phyloP scores from a whole-genome alignment of 1,284 basidiomycete species.

The Naganishia cerealis region DNA sequence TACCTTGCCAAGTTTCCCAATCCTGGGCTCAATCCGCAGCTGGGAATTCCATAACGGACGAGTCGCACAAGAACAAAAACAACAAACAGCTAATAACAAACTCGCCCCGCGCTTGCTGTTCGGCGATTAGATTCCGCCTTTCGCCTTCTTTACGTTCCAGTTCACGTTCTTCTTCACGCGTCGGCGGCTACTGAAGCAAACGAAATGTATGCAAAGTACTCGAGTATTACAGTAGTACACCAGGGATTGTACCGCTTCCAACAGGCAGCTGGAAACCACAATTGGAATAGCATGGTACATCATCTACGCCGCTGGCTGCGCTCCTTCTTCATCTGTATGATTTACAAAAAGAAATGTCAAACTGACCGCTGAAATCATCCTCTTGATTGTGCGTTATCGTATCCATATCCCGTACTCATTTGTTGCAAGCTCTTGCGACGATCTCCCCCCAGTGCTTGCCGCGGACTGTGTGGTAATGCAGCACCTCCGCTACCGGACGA shows the following conservation, averaged over 20 bases:
- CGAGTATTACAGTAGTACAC: too few relatives aligned
- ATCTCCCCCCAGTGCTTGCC: conserved; percentile 1
- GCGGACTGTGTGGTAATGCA: background rate
- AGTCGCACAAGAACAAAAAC: conserved; percentile 27
- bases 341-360: background rate
- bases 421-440: conserved; percentile 13
- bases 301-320: background rate
- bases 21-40: background rate
- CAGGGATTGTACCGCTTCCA: background rate
- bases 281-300: background rate
- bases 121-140: conserved; percentile 12
- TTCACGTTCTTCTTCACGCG: background rate
- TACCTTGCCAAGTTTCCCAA: background rate
- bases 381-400: conserved; percentile 4
- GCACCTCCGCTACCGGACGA: background rate
- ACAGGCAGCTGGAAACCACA: background rate
- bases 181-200: too few relatives aligned
- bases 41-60: conserved; percentile 14
- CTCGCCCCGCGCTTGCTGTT: background rate
- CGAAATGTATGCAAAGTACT: background rate
- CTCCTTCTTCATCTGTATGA: background rate
- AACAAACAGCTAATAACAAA: background rate
- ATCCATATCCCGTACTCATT: background rate
- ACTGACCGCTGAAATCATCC: background rate
- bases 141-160: background rate